These are phyloP conservation scores for Macrocybe gigantea DNA, from an alignment of 768 basidiomycete species.

Conservation along the genomic window DNA sequence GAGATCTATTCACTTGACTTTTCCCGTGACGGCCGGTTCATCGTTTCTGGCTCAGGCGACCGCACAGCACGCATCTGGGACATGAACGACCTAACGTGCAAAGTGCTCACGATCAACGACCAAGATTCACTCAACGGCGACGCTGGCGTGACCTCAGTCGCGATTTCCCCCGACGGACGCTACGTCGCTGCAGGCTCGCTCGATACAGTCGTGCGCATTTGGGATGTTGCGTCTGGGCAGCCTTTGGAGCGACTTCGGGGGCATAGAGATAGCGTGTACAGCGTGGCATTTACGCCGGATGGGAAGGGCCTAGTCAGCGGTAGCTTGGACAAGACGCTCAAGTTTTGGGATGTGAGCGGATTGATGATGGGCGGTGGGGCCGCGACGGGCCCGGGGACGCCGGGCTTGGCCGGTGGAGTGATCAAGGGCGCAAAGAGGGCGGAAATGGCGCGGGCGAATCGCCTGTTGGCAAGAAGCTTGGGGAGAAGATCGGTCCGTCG, in stretches of 20 bases:
- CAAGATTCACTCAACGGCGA: constrained; percentile 41
- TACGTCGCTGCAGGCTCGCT: constrained; percentile 64
- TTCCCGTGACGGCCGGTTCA: constrained; percentile 76
- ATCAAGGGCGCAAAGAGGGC: neutral
- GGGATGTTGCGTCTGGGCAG: constrained; percentile 63
- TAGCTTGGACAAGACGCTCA: constrained; percentile 83
- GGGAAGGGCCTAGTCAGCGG: constrained; percentile 89
- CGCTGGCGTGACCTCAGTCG: constrained; percentile 73
- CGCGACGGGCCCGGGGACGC: constrained; percentile 27
- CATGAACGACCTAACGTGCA: constrained; percentile 30
- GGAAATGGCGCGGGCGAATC: neutral
- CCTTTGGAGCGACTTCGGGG: constrained; percentile 74
- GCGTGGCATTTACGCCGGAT: constrained; percentile 89
- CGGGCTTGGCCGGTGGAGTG: constrained; percentile 8
- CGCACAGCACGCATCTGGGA: constrained; percentile 45
- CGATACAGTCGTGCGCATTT: constrained; percentile 75
- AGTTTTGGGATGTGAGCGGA: constrained; percentile 81
- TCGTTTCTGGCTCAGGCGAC: constrained; percentile 87
- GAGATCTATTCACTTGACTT: constrained; percentile 95
- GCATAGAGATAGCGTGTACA: constrained; percentile 83
- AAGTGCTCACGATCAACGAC: constrained; percentile 44
- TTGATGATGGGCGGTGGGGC: constrained; percentile 61
- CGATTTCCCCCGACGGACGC: constrained; percentile 70
- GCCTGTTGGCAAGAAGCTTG: constrained; percentile 1
- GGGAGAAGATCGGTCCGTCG: constrained; percentile 35